Base-by-base conservation (phyloP, 495 filamentous ascomycete genomes). In the Penicillium nucicola region DNA sequence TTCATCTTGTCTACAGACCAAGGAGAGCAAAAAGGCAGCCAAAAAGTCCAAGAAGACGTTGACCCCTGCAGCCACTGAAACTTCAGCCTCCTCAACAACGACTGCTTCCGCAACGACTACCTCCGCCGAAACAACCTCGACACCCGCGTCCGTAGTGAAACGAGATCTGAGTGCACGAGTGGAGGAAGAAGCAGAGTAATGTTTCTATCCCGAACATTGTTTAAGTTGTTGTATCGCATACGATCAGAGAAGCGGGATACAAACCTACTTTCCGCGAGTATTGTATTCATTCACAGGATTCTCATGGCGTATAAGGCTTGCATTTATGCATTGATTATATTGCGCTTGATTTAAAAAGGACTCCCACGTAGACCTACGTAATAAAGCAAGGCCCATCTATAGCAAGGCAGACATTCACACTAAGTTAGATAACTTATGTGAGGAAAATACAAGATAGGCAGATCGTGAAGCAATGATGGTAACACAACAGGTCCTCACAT, bases 161-260 rank as follows among this genome's bases (percentile, higher is more conserved):
- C 71, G 75, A 48, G 79, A 84, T 56, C 63, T 83, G 31, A 70
- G 79, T 2, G 80, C 86, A 0, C 72, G 75, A 35, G 84, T 89
- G 6, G 85, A 89, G 62, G 86, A 89, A 55, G 74, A 81, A 7
- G 79, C 75, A 32, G 84, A 87, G 56, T 85, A 85, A 61, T 73
- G 73, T 5, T 36, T 32, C 3, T 25, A 15, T 40, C 19, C 17
- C 13, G 23, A 48, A 20, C 35, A 36, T 37, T 18, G 15, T 40
- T 36, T 17, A 43, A 36, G 40, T 18, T 8, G 23, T 12, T 17
- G 50, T 42, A 47, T 17, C 15, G 28, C 4, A 34, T 23, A 35
- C 41, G 42, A 32, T 51, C 34, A 28, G 13, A 14, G 2, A 17
- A n/a, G 15, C 15, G 19, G 15, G 33, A 34, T 42, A 23, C 18